Base-by-base conservation (phyloP, 2,329 filamentous ascomycete species). In the Botrytis cinerea region DNA sequence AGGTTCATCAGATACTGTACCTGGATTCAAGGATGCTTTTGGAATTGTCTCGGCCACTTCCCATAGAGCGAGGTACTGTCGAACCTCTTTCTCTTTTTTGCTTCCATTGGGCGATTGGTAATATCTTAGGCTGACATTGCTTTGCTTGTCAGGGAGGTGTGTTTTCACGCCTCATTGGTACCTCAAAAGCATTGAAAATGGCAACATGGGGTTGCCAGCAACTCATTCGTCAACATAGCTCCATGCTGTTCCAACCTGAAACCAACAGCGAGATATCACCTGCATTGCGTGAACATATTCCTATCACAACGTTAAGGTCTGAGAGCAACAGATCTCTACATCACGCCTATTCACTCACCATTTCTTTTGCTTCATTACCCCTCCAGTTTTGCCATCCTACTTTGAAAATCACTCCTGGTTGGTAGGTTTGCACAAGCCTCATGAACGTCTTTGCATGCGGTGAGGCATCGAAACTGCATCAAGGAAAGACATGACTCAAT, bases 361-460 rank as follows among this genome's bases (percentile, higher is more conserved):
- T 57, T 57, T 7, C 51, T 28, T 57, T 38, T 66, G 45, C 28
- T 16, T n/a, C 43, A 28, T n/a, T 68, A 68, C 64, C 48, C 64
- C 64, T 54, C 64, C 35, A 57, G 35, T 68, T 57, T 57, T 46
- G 48, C 62, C 16, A 51, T 38, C 38, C 35, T 46, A 38, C 35
- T 25, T 40, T 54, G 25, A 43, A 68, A 35, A 68, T 54, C 48
- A 68, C 35, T 68, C 38, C 64, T 40, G 25, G 35, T 68, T 57
- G 35, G 64, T 18, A 43, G 35, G 46, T 68, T 66, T 46, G 62
- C 35, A 57, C 25, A 28, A 43, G 2, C 64, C 48, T 68, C 14
- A 32, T 68, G 40, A 63, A 51, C 32, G n/a, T 63, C 38, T 64
- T 28, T 64, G 62, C 62, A 63, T n/a, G 61, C 40, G 61, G 61